phyloP scores from a whole-genome alignment of 106 monocot species.

The Dioscorea zingiberensis region DNA sequence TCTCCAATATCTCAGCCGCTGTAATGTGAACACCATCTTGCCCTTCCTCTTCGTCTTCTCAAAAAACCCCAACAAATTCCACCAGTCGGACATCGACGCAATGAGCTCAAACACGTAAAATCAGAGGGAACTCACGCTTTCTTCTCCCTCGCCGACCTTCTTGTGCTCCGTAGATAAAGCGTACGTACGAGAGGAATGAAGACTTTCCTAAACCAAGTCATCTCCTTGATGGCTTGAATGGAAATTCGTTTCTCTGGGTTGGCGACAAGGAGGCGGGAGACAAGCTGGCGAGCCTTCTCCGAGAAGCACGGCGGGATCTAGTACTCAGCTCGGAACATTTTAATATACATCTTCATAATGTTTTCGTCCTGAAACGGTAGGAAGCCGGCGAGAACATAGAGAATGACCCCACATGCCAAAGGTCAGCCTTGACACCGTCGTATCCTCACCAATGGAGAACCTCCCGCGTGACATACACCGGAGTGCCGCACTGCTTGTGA shows the following conservation, averaged over 20 bases:
- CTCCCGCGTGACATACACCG: slow-evolving; percentile 23
- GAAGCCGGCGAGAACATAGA: no score
- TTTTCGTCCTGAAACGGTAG: no score
- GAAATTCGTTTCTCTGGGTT: slow-evolving; percentile 36
- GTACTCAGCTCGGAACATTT: slow-evolving; percentile 37
- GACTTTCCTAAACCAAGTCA: slow-evolving; percentile 34
- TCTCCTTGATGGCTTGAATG: no score
- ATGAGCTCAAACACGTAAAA: slow-evolving; percentile 52
- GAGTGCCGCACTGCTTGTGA: slow-evolving; percentile 25
- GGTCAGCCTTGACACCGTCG: slow-evolving; percentile 13
- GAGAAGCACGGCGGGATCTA: slow-evolving; percentile 40
- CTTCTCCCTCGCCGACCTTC: neutral
- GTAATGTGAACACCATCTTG: no score
- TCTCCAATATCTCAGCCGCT: slow-evolving; percentile 36
- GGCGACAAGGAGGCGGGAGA: slow-evolving; percentile 44
- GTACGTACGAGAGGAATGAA: neutral
- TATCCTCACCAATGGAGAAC: slow-evolving; percentile 14
- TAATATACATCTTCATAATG: no score
- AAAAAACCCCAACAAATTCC: slow-evolving; percentile 45
- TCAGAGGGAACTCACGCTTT: slow-evolving; percentile 6
- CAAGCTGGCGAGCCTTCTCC: slow-evolving; percentile 19
- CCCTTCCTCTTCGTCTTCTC: slow-evolving; percentile 6
- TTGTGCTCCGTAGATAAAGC: no score
- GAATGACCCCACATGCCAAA: slow-evolving; percentile 25
- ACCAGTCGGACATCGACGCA: slow-evolving; percentile 38